These are phyloP conservation scores for Fusarium sp. DNA, from an alignment of 2,329 filamentous ascomycete species.

Conservation along the genomic window DNA sequence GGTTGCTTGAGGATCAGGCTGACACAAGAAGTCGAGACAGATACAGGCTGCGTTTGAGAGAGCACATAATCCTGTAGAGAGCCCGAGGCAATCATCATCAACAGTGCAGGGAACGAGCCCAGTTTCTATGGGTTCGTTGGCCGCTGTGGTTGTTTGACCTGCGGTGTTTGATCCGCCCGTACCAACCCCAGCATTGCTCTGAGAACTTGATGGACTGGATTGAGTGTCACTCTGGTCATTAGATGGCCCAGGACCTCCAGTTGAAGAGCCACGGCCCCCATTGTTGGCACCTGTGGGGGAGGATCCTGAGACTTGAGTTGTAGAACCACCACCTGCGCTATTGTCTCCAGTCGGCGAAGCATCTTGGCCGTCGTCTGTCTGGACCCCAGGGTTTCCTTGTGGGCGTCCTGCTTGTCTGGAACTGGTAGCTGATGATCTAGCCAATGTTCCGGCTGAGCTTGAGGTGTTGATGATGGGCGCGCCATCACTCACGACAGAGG, in stretches of 20 bases:
- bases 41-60: conserved; percentile 1
- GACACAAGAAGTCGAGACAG: conserved; percentile 10
- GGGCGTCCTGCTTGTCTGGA: background rate
- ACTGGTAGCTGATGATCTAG: background rate
- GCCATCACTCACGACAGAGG: conserved; percentile 1
- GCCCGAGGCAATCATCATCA: conserved; percentile 9
- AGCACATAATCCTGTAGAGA: conserved; percentile 2
- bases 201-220: background rate
- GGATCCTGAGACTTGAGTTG: no score
- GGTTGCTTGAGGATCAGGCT: background rate
- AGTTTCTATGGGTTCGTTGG: background rate
- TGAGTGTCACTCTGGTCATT: background rate
- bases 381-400: background rate
- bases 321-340: no score
- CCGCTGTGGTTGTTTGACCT: conserved; percentile 3
- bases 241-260: background rate
- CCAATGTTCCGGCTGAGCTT: background rate
- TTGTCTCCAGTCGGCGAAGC: background rate
- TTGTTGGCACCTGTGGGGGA: background rate
- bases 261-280: background rate
- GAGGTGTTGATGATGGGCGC: conserved; percentile 6
- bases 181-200: background rate
- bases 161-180: background rate
- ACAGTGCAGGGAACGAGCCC: background rate
- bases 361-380: background rate